Conservation (phyloP, 768 basidiomycete genomes). For the Russula brevipes region DNA sequence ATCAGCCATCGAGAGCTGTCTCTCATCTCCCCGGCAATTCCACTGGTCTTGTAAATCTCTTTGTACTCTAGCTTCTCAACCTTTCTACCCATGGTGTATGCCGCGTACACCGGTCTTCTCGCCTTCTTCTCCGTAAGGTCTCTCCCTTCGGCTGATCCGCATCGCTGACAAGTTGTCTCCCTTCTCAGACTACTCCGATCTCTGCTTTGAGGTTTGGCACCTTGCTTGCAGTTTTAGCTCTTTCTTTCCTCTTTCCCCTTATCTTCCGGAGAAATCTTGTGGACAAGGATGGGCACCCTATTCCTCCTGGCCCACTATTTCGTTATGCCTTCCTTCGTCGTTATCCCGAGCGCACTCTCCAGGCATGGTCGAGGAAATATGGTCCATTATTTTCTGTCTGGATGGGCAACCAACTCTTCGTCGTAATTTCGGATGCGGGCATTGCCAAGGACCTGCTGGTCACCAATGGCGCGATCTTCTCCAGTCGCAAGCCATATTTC, state of each 20-base stretch:
- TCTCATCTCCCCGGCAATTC: background rate
- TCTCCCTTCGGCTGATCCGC: background rate
- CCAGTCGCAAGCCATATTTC: constrained; percentile 43
- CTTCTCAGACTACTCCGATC: background rate
- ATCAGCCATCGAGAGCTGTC: background rate
- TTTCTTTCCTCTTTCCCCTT: constrained; percentile 19
- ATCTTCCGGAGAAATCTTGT: constrained; percentile 24
- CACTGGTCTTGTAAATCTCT: background rate
- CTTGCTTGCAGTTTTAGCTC: constrained; percentile 1
- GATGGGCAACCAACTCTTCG: constrained; percentile 45
- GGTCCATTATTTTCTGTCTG: constrained; percentile 43
- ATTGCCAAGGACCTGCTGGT: constrained; percentile 44
- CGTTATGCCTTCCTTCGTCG: constrained; percentile 38
- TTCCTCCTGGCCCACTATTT: constrained; percentile 28
- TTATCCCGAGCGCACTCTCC: constrained; percentile 42
- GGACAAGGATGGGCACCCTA: constrained; percentile 28
- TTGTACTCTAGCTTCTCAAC: background rate
- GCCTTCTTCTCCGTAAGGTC: constrained; percentile 4
- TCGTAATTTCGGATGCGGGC: constrained; percentile 42
- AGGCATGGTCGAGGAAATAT: constrained; percentile 41
- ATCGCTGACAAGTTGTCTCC: background rate
- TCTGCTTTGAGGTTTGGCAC: background rate
- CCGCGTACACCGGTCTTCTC: background rate
- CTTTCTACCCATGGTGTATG: constrained; percentile 1
- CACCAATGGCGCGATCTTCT: constrained; percentile 43